Conservation (phyloP, 495 filamentous ascomycete species). For the Penicillium daleae region DNA sequence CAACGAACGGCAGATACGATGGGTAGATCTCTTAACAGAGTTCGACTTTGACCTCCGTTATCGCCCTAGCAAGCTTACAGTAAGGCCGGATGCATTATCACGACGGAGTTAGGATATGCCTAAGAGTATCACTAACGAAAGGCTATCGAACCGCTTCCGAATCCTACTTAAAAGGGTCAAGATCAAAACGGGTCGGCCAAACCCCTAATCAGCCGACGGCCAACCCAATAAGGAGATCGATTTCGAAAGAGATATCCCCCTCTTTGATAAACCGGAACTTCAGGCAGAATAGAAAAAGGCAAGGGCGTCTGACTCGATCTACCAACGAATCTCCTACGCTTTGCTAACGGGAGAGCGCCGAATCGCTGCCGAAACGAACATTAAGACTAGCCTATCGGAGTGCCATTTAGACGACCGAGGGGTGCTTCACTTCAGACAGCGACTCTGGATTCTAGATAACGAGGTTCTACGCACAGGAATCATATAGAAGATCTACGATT, state of each 20-base stretch:
- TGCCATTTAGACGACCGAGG: background rate
- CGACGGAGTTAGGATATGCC: background rate
- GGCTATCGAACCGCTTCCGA: background rate
- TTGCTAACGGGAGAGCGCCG: background rate
- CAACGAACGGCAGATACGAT: background rate
- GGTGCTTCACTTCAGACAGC: background rate
- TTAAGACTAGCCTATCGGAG: background rate
- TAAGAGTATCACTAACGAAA: conserved; percentile 5
- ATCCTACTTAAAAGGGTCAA: background rate
- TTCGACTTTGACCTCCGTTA: conserved; percentile 7
- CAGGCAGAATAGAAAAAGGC: background rate
- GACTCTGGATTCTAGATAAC: background rate
- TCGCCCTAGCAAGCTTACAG: background rate
- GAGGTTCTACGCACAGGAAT: background rate
- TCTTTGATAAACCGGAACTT: background rate
- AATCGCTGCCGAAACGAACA: background rate
- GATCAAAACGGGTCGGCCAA: background rate
- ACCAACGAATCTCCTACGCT: background rate
- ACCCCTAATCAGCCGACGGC: background rate
- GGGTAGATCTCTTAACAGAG: background rate
- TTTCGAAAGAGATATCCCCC: background rate
- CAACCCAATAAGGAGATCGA: background rate
- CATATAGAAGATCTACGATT: conserved; percentile 2
- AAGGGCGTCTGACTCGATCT: background rate
- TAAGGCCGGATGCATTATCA: background rate